A percentile compares a stretch with the other conserved stretches of the same genome.
Evolutionary conservation across 495 filamentous ascomycete genomes (phyloP).

Genomic region (Friedmanniomyces simplex): DNA sequence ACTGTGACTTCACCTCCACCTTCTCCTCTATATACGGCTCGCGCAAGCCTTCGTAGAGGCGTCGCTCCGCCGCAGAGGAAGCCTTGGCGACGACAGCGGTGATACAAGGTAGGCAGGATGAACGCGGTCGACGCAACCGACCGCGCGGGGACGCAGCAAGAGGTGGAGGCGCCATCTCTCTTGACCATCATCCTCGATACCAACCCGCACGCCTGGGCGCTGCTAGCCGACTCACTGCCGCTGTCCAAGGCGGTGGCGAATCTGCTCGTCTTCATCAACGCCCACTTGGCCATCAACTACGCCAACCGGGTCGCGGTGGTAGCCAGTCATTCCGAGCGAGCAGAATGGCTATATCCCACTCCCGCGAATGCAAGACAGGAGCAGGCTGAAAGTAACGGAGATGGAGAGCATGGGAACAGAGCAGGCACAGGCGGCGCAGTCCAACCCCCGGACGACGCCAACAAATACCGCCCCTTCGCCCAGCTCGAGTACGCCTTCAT

Average conservation of each 20-base stretch:
- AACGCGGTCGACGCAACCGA: constrained; percentile 83
- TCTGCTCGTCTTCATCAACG: constrained; percentile 91
- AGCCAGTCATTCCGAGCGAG: constrained; percentile 73
- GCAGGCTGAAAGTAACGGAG: constrained; percentile 33
- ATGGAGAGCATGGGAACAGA: constrained; percentile 14
- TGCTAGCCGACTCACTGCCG: constrained; percentile 64
- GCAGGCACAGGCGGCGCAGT: constrained; percentile 5
- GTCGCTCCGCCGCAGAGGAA: too few species aligned
- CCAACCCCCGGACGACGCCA: constrained; percentile 43
- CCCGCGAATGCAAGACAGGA: constrained; percentile 23
- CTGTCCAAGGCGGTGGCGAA: constrained; percentile 77
- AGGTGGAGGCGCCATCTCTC: constrained; percentile 68
- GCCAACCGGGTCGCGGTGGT: constrained; percentile 88
- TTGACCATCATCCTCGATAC: constrained; percentile 90
- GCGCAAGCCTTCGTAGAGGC: too few species aligned
- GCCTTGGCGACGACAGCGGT: background rate
- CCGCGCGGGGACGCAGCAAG: constrained; percentile 56
- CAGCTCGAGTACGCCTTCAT: constrained; percentile 71
- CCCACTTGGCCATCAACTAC: constrained; percentile 85
- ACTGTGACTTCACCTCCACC: background rate
- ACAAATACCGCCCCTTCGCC: constrained; percentile 90
- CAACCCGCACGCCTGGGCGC: constrained; percentile 87
- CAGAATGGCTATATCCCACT: constrained; percentile 78
- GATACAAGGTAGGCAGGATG: constrained; percentile 43
- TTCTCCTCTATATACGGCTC: too few species aligned